These are phyloP conservation scores for Candida schatavii DNA, from an alignment of 805 yeast species.

Conservation along the genomic window DNA sequence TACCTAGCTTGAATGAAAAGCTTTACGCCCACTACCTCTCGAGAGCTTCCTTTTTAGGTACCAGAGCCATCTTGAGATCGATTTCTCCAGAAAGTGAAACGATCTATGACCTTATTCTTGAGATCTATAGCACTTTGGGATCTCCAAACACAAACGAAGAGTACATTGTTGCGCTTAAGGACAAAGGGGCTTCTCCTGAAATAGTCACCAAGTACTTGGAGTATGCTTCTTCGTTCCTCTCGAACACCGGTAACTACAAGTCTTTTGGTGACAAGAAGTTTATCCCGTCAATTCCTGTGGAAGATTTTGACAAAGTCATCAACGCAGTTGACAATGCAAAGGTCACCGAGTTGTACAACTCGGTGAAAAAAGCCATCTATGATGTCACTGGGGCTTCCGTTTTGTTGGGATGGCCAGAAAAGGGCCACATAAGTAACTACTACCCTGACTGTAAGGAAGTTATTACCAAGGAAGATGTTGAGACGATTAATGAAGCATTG, in stretches of 20 bases:
- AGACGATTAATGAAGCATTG: slow-evolving; percentile 62
- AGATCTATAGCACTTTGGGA: slow-evolving; percentile 49
- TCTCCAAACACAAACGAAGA: slow-evolving; percentile 40
- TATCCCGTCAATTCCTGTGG: slow-evolving; percentile 57
- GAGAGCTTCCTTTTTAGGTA: slow-evolving; percentile 80
- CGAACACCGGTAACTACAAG: slow-evolving; percentile 76
- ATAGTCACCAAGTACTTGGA: slow-evolving; percentile 53
- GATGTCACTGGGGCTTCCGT: slow-evolving; percentile 42
- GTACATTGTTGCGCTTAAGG: slow-evolving; percentile 35
- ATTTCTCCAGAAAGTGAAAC: slow-evolving; percentile 79
- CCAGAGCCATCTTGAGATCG: slow-evolving; percentile 74
- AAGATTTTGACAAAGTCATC: slow-evolving; percentile 47
- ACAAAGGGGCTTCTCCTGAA: slow-evolving; percentile 9
- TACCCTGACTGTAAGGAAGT: slow-evolving; percentile 46
- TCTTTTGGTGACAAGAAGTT: slow-evolving; percentile 89
- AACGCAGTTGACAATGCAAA: slow-evolving; percentile 35
- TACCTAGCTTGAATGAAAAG: slow-evolving; percentile 56
- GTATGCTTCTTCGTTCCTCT: slow-evolving; percentile 71
- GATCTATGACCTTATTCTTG: slow-evolving; percentile 67
- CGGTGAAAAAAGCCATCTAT: slow-evolving; percentile 50
- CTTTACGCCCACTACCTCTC: slow-evolving; percentile 79
- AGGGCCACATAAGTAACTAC: slow-evolving; percentile 74
- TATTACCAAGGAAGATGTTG: slow-evolving; percentile 59
- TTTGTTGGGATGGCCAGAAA: slow-evolving; percentile 74
- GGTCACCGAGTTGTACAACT: slow-evolving; percentile 34